phyloP scores from a whole-genome alignment of 371 early-diverging fungal species.

The Conidiobolus coronatus region DNA sequence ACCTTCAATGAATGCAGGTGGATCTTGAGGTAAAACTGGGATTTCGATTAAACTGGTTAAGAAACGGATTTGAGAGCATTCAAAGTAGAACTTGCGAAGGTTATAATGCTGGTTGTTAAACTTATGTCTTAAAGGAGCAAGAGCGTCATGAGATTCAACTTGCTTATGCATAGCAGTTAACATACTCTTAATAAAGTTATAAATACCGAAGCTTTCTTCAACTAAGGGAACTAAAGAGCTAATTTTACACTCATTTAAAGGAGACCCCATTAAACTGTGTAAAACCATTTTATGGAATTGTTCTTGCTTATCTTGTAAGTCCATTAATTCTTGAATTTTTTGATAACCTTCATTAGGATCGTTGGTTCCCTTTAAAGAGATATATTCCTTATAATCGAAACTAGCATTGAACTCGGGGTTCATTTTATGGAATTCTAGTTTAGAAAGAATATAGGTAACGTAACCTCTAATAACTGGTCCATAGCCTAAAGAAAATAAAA shows the following conservation, averaged over 20 bases:
- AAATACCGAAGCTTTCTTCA: conserved; percentile 87
- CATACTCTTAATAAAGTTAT: conserved; percentile 87
- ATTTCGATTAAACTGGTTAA: conserved; percentile 79
- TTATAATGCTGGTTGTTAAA: conserved; percentile 70
- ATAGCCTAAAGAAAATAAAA: conserved; percentile 27
- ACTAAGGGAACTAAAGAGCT: conserved; percentile 88
- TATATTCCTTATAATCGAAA: conserved; percentile 94
- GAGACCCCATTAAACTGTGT: conserved; percentile 50
- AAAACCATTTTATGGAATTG: conserved; percentile 75
- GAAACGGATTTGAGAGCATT: conserved; percentile 72
- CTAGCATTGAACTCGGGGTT: conserved; percentile 86
- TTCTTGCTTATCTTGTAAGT: conserved; percentile 73
- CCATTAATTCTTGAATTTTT: conserved; percentile 81
- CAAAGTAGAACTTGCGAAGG: conserved; percentile 72
- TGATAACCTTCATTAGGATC: conserved; percentile 96
- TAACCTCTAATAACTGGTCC: conserved; percentile 76
- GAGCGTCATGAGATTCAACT: conserved; percentile 55
- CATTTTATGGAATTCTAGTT: conserved; percentile 72
- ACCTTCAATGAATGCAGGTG: not conserved
- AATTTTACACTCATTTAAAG: conserved; percentile 86
- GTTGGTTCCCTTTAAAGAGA: conserved; percentile 72
- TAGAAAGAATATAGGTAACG: conserved; percentile 63
- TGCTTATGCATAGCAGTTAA: conserved; percentile 86
- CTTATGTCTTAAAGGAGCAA: conserved; percentile 63
- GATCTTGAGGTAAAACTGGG: conserved; percentile 48